Conservation (phyloP, 2,329 filamentous ascomycete species). For the Hansfordia pulvinata region DNA sequence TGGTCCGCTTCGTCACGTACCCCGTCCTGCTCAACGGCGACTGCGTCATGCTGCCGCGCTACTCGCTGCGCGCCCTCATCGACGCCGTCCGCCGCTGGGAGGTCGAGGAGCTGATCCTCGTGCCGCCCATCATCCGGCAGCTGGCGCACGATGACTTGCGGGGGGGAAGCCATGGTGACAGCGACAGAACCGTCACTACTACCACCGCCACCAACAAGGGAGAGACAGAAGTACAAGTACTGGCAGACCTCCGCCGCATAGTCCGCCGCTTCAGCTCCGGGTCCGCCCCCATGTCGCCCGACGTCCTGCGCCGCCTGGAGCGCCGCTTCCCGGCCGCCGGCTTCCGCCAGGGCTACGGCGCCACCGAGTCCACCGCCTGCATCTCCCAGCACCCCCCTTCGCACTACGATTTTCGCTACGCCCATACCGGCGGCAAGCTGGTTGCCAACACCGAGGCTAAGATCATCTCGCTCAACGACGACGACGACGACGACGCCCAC, state of each 20-base stretch:
- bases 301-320: slow-evolving; percentile 40
- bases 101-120: slow-evolving; percentile 11
- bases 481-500: background rate
- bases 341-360: slow-evolving; percentile 52
- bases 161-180: too few relatives aligned
- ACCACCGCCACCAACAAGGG: slow-evolving; percentile 1
- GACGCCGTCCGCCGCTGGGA: slow-evolving; percentile 7
- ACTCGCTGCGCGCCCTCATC: slow-evolving; percentile 10
- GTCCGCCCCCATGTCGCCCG: slow-evolving; percentile 38
- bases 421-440: slow-evolving; percentile 36
- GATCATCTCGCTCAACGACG: slow-evolving; percentile 23
- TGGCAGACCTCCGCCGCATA: slow-evolving; percentile 3
- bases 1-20: slow-evolving; percentile 7
- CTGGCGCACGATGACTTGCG: slow-evolving; percentile 9
- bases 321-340: slow-evolving; percentile 41
- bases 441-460: slow-evolving; percentile 44
- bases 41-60: slow-evolving; percentile 10
- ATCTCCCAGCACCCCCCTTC: slow-evolving; percentile 45
- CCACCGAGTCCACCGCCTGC: slow-evolving; percentile 50
- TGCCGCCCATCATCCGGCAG: slow-evolving; percentile 11
- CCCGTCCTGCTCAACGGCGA: slow-evolving; percentile 9
- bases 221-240: slow-evolving; percentile 1
- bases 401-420: slow-evolving; percentile 41
- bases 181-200: too few relatives aligned
- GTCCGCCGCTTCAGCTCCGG: slow-evolving; percentile 42